Percentiles rank a stretch among this genome's conserved stretches.
These are phyloP conservation scores for Scheffersomyces amazonensis DNA, from an alignment of 805 yeast species.

Conservation along the genomic window DNA sequence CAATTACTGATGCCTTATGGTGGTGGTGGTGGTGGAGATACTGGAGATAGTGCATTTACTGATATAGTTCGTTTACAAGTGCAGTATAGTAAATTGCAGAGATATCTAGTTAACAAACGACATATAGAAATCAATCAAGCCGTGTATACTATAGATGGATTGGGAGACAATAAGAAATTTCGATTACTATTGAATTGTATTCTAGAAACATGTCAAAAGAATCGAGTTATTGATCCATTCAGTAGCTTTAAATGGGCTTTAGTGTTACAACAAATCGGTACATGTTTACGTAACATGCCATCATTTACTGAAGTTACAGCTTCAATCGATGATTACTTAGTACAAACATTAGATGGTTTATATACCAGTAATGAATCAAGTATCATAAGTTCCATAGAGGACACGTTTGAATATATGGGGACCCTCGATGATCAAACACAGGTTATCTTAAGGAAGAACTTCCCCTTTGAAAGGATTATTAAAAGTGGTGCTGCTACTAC, in stretches of 20 bases:
- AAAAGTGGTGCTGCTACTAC: too few relatives aligned
- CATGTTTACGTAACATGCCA: neutral
- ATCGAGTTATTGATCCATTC: neutral
- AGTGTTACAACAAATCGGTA: neutral
- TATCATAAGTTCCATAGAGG: too few relatives aligned
- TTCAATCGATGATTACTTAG: neutral
- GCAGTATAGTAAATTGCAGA: neutral
- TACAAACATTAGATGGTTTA: too few relatives aligned
- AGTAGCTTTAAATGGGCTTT: neutral
- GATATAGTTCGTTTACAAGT: slow-evolving; percentile 2
- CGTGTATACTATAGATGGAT: neutral
- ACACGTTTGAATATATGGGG: too few relatives aligned
- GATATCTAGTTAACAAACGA: neutral
- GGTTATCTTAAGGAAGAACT: too few relatives aligned
- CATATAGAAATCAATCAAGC: neutral
- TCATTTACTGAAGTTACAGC: neutral
- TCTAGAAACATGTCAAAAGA: too few relatives aligned
- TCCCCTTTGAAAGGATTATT: too few relatives aligned
- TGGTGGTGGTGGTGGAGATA: too few relatives aligned
- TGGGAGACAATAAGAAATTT: neutral
- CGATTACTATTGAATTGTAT: neutral
- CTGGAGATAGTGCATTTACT: slow-evolving; percentile 1
- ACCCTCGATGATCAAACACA: too few relatives aligned
- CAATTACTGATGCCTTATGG: too few relatives aligned
- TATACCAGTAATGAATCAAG: too few relatives aligned